Percentiles rank a stretch among this genome's conserved stretches.
phyloP scores from a whole-genome alignment of 345 rosid species.

The Linum tenue region DNA sequence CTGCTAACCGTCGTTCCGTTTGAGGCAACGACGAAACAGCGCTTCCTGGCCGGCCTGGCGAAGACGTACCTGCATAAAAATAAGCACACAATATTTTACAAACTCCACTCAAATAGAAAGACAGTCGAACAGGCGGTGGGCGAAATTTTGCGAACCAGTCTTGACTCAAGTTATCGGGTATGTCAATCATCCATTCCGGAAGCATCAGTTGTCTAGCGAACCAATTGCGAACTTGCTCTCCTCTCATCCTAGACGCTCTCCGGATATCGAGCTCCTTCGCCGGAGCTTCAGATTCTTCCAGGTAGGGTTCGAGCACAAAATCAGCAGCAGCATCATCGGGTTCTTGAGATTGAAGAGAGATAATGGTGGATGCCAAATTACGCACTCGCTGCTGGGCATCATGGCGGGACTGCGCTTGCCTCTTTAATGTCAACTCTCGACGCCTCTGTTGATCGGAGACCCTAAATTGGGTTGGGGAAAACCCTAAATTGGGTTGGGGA shows the following conservation, averaged over 20 bases:
- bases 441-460: constrained; percentile 91
- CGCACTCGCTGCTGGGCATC: constrained; percentile 87
- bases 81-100: not conserved
- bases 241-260: constrained; percentile 62
- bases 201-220: constrained; percentile 87
- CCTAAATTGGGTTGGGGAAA: no score
- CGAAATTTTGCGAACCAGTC: constrained; percentile 45
- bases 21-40: constrained; percentile 81
- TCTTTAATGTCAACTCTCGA: constrained; percentile 63
- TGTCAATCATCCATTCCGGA: constrained; percentile 96
- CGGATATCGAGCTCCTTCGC: constrained; percentile 47
- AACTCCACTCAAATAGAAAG: not conserved
- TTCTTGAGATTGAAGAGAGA: constrained; percentile 43
- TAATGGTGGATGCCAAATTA: constrained; percentile 61
- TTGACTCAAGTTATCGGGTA: constrained; percentile 55
- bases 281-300: constrained; percentile 19
- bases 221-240: constrained; percentile 70
- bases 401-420: constrained; percentile 66
- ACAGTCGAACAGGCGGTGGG: not conserved
- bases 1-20: constrained; percentile 79
- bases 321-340: constrained; percentile 13
- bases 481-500: no score
- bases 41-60: constrained; percentile 80
- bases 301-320: constrained; percentile 21
- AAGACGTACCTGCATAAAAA: constrained; percentile 46